Evolutionary conservation across 1,284 basidiomycete species (phyloP).

Genomic region (Hymenochaete sp.): DNA sequence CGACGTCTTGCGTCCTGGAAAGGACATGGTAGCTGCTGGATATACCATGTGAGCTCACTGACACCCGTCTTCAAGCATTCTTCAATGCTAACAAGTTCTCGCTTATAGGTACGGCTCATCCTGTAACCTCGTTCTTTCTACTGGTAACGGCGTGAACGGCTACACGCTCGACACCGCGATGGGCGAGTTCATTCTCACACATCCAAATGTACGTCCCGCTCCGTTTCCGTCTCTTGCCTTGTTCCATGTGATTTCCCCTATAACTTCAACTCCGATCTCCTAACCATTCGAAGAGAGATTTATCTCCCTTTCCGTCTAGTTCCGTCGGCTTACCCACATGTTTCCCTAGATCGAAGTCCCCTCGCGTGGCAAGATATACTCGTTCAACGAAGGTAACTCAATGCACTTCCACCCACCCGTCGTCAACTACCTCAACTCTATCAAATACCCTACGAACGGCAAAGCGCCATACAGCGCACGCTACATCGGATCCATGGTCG

Average conservation of each 20-base stretch:
- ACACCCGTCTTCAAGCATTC: slow-evolving; percentile 15
- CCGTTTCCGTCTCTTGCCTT: slow-evolving; percentile 4
- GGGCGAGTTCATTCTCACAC: slow-evolving; percentile 98
- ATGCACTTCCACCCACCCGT: slow-evolving; percentile 89
- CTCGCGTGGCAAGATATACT: slow-evolving; percentile 95
- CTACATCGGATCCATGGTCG: slow-evolving; percentile 99
- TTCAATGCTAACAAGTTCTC: neutral
- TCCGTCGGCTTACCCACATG: slow-evolving; percentile 9
- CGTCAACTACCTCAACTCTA: slow-evolving; percentile 82
- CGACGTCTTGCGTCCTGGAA: slow-evolving; percentile 91
- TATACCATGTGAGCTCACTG: slow-evolving; percentile 75
- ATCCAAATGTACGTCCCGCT: slow-evolving; percentile 70
- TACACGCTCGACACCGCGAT: slow-evolving; percentile 95
- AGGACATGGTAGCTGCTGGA: slow-evolving; percentile 96
- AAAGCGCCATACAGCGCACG: slow-evolving; percentile 84
- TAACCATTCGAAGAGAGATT: neutral
- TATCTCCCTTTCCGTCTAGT: neutral
- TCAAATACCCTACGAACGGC: slow-evolving; percentile 80
- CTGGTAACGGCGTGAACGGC: slow-evolving; percentile 94
- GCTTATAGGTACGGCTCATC: slow-evolving; percentile 88
- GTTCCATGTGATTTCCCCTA: neutral
- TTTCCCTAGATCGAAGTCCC: slow-evolving; percentile 78
- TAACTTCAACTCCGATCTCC: neutral
- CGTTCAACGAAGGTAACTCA: slow-evolving; percentile 98
- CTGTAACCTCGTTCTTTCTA: slow-evolving; percentile 93